Evolutionary conservation across 1,284 basidiomycete species (phyloP).

Genomic region (Puccinia novopanici): DNA sequence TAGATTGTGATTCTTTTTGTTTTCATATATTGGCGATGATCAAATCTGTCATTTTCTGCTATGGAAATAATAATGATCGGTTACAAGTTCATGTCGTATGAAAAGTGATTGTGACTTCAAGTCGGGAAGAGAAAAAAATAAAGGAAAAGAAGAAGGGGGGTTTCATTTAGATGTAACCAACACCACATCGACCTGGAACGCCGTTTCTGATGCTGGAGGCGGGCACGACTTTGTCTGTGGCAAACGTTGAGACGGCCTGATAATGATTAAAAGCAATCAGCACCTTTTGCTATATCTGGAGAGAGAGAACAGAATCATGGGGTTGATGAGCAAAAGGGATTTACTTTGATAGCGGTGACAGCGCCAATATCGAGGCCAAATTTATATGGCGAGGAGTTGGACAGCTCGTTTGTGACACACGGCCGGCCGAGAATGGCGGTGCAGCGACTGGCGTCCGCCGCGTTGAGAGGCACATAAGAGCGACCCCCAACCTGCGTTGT

Average conservation of each 20-base stretch:
- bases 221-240: background rate
- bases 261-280: background rate
- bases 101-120: background rate
- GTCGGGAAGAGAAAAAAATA: background rate
- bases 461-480: slow-evolving; percentile 5
- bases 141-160: background rate
- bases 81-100: background rate
- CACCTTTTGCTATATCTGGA: background rate
- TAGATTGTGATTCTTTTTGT: too few relatives aligned
- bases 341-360: background rate
- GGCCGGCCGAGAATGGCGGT: slow-evolving; percentile 12
- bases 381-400: slow-evolving; percentile 1
- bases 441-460: background rate
- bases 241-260: background rate
- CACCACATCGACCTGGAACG: background rate
- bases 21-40: too few relatives aligned
- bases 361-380: background rate
- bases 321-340: background rate
- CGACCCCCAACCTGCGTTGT: slow-evolving; percentile 2
- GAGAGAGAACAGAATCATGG: background rate
- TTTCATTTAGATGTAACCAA: background rate
- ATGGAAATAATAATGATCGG: too few relatives aligned
- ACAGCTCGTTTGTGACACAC: slow-evolving; percentile 26
- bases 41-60: too few relatives aligned
- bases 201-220: background rate